Base-by-base conservation (phyloP, 306 rosid species). In the Malus orientalis region DNA sequence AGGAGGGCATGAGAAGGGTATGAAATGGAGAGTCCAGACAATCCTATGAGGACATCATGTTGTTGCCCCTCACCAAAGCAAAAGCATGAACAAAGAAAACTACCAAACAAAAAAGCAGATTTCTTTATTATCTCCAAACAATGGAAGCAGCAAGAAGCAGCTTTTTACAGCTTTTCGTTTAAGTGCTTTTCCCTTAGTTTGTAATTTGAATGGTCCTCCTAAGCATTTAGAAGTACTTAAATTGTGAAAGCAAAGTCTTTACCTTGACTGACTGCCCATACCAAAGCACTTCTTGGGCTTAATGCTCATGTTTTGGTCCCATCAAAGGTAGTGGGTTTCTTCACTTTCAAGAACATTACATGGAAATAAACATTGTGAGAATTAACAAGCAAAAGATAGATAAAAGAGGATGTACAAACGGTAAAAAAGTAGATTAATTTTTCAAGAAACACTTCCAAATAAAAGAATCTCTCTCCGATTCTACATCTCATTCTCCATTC, bases 1-100 rank as follows among this genome's bases (percentile, higher is more conserved):
- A 27, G 0, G 27, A 27, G 25, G 25, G 25, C 25, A 25, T 25
- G 25, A 25, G 25, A 25, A 25, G 25, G 25, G 25, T 25, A 25
- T 25, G 25, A 25, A 25, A 25, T 25, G 23, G 23, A 23, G 23
- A 23, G 23, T 23, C 23, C 25, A 25, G 25, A 25, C 25, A 25
- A 25, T 25, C 25, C 25, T 49, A 49, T 5, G 55, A 49, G 6
- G 55, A 19, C 55, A 49, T 14, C 55, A 2, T 49, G 20, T 4
- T 49, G 69, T 77, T 79, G 81, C 53, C 74, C 73, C 78, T 73
- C 78, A 51, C 58, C 67, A 67, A 78, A 86, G 67, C 81, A 62
- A 74, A 66, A 60, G 63, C 70, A 47, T 42, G 20, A 5, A 49
- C 74, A 32, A 58, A 53, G 64, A 66, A 69, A 79, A 73, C 58